Evolutionary conservation across 1,139 yeast genomes (phyloP).

Genomic region (Nakaseomyces sp.): DNA sequence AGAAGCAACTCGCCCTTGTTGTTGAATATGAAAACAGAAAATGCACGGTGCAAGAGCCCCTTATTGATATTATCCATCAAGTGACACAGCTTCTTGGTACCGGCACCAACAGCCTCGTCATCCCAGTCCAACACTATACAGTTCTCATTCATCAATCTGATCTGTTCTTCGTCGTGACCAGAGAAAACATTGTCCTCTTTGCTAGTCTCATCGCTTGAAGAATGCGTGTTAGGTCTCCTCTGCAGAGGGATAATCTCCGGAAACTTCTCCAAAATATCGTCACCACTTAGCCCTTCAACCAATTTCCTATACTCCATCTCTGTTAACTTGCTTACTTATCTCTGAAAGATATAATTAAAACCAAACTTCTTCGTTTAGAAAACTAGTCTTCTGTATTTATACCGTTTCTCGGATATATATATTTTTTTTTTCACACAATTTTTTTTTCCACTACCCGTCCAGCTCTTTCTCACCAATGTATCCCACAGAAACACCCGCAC

Average conservation of each 20-base stretch:
- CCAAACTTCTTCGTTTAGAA: too few relatives aligned
- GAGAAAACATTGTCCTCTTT: slow-evolving; percentile 39
- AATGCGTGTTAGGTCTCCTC: slow-evolving; percentile 30
- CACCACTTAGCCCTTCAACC: slow-evolving; percentile 43
- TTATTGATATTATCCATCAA: slow-evolving; percentile 75
- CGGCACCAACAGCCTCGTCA: slow-evolving; percentile 85
- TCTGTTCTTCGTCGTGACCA: slow-evolving; percentile 92
- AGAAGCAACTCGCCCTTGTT: slow-evolving; percentile 65
- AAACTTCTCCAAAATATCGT: slow-evolving; percentile 49
- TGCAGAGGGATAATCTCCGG: slow-evolving; percentile 48
- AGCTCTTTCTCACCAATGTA: too few relatives aligned
- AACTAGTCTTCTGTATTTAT: too few relatives aligned
- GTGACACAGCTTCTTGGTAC: slow-evolving; percentile 88
- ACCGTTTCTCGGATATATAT: too few relatives aligned
- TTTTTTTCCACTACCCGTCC: too few relatives aligned
- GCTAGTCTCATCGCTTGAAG: slow-evolving; percentile 17
- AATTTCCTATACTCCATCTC: slow-evolving; percentile 40
- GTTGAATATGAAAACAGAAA: slow-evolving; percentile 85
- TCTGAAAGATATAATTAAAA: too few relatives aligned
- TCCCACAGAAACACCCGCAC: too few relatives aligned
- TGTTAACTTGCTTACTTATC: too few relatives aligned
- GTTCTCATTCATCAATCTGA: slow-evolving; percentile 89
- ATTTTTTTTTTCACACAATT: too few relatives aligned
- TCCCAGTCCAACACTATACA: slow-evolving; percentile 87
- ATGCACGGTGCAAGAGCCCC: slow-evolving; percentile 90